Evolutionary conservation across 2,329 filamentous ascomycete genomes (phyloP).

Genomic region (Didymella arachidicola): DNA sequence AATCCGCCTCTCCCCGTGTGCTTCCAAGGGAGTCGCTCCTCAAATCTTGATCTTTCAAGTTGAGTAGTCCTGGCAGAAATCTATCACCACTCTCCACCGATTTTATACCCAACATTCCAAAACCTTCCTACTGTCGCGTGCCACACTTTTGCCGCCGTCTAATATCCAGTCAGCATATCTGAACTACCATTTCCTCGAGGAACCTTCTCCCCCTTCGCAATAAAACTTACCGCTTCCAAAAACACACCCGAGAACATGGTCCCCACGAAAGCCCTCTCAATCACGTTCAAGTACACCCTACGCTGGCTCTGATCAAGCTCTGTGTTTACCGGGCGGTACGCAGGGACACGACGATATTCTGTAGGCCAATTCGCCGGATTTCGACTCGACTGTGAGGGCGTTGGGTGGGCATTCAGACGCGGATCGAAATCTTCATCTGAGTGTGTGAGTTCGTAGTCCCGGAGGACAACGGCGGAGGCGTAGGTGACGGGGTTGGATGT

Average conservation of each 20-base stretch:
- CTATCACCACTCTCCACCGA: constrained; percentile 62
- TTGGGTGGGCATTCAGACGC: constrained; percentile 40
- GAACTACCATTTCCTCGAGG: not conserved
- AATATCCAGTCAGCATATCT: constrained; percentile 2
- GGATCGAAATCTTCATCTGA: constrained; percentile 40
- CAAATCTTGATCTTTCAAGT: too few relatives aligned
- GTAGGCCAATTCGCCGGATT: constrained; percentile 55
- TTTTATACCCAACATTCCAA: constrained; percentile 59
- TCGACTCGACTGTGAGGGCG: constrained; percentile 38
- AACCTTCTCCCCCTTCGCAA: not conserved
- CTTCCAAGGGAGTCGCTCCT: too few relatives aligned
- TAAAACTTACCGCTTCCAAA: constrained; percentile 54
- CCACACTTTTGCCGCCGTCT: constrained; percentile 59
- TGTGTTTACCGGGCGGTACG: constrained; percentile 57
- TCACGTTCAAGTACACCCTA: constrained; percentile 54
- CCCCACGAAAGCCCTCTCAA: constrained; percentile 58
- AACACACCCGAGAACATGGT: constrained; percentile 61
- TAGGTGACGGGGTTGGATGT: constrained; percentile 52
- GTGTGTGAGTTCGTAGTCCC: constrained; percentile 59
- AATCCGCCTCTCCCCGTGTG: too few relatives aligned
- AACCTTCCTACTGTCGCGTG: constrained; percentile 59
- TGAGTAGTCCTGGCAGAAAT: too few relatives aligned
- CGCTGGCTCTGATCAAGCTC: constrained; percentile 54
- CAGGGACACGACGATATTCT: constrained; percentile 58
- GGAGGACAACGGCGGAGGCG: constrained; percentile 49